Base-by-base conservation (phyloP, 2,329 filamentous ascomycete species). In the Trichoderma koningiopsis region DNA sequence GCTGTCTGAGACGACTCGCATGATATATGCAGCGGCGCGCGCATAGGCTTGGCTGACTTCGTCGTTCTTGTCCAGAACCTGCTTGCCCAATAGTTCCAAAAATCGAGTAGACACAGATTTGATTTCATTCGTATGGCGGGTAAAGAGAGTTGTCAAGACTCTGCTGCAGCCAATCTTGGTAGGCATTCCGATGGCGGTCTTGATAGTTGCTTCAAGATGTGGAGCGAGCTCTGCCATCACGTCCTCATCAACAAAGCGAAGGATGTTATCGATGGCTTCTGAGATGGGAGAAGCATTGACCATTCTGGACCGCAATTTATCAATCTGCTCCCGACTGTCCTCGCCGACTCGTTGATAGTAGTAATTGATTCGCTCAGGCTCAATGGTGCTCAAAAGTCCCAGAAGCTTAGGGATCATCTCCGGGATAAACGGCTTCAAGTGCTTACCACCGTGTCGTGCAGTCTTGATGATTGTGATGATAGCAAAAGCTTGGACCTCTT, bases 41-140 rank as follows among this genome's bases (percentile, higher is more conserved):
- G 94, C 95, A 77, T 97, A 99, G 2, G 92, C 92, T 71, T 92
- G 91, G 76, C 92, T 94, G 68, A 97, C 94, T 22, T 96, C 96
- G 74, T 97, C 94, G 76, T 99, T 99, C 72, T 92, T 91, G 78
- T 99, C 96, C 61, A 97, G 86, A 1, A 94, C 88, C 69, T 94
- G 88, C 78, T 93, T 95, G 75, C 93, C 89, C 72, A 97, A 86
- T 11, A 94, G 78, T 72, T 90, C 91, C 62, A 97, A 83, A 75
- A 97, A 94, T 10, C 86, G 84, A 71, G 92, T 88, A 14, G 92
- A 90, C 75, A 94, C 89, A 0, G 92, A 89, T 47, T 86, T 87
- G 78, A 97, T 92, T 35, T 94, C 83, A 47, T 90, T 86, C 43
- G 87, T 88, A 72, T 95, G 92, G 14, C 93, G 88, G 62, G 94